Evolutionary conservation across 2,329 filamentous ascomycete species (phyloP).

Genomic region (Penicillium psychrosexuale): DNA sequence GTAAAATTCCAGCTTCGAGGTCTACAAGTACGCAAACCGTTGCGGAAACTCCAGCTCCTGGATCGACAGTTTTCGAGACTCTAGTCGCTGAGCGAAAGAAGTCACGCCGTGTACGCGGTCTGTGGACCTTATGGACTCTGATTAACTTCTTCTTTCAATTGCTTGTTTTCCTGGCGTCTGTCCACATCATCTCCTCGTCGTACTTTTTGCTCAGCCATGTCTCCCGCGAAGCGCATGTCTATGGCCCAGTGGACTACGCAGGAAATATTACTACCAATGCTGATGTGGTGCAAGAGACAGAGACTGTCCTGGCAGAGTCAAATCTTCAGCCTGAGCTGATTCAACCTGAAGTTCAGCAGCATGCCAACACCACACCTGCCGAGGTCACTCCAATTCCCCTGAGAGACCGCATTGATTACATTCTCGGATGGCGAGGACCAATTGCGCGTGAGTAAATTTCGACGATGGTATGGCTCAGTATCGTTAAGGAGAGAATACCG

Average conservation of each 20-base stretch:
- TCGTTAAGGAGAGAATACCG: not conserved
- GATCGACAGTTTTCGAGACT: not conserved
- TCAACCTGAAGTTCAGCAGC: not conserved
- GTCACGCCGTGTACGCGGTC: not conserved
- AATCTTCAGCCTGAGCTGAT: not conserved
- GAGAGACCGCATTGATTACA: conserved; percentile 33
- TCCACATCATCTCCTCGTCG: not conserved
- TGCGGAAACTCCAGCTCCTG: not conserved
- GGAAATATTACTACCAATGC: not conserved
- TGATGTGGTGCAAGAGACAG: not conserved
- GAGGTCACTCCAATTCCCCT: conserved; percentile 2
- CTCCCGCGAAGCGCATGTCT: not conserved
- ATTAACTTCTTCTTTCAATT: not conserved
- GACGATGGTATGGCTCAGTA: not conserved
- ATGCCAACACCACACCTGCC: not conserved
- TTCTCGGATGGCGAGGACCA: conserved; percentile 35
- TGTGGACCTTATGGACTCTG: not conserved
- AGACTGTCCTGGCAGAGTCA: not conserved
- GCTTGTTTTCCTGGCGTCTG: not conserved
- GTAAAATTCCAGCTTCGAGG: not conserved
- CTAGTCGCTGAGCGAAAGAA: not conserved
- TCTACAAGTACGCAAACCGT: not conserved
- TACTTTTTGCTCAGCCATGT: not conserved
- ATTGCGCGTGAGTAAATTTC: conserved; percentile 1
- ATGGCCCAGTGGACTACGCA: not conserved